Percentiles rank a stretch among this genome's conserved stretches.
phyloP scores from a whole-genome alignment of 2,329 filamentous ascomycete species.

The Spiromastix sp. region DNA sequence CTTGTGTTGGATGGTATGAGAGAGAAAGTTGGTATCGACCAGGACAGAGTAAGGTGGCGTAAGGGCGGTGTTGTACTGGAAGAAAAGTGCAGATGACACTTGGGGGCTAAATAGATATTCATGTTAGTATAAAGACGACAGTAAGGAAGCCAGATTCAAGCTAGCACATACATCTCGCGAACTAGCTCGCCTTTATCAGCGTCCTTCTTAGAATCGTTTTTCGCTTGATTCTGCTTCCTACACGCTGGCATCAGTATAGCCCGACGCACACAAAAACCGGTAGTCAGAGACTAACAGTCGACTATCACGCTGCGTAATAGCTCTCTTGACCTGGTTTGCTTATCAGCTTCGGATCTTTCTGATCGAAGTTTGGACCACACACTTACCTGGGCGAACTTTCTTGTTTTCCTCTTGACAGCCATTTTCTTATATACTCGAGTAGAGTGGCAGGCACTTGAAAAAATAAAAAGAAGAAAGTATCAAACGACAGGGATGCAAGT shows the following conservation, averaged over 20 bases:
- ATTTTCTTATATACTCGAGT: no score
- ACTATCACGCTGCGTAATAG: slow-evolving; percentile 72
- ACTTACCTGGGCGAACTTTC: slow-evolving; percentile 69
- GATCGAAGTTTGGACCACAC: slow-evolving; percentile 3
- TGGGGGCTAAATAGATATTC: slow-evolving; percentile 48
- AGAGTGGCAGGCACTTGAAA: no score
- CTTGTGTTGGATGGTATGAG: slow-evolving; percentile 83
- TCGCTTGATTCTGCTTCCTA: slow-evolving; percentile 64
- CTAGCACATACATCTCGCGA: slow-evolving; percentile 51
- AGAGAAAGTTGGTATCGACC: slow-evolving; percentile 83
- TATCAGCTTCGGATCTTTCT: neutral
- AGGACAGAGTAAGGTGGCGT: slow-evolving; percentile 73
- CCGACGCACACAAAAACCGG: neutral
- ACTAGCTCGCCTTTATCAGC: slow-evolving; percentile 55
- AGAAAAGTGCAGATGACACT: slow-evolving; percentile 76
- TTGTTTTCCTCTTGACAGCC: slow-evolving; percentile 81
- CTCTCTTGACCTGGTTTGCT: slow-evolving; percentile 54
- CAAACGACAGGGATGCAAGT: no score
- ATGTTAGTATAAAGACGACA: slow-evolving; percentile 9
- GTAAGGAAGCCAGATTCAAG: slow-evolving; percentile 14
- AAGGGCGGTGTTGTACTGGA: slow-evolving; percentile 77
- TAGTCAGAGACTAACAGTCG: slow-evolving; percentile 40
- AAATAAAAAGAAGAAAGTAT: no score
- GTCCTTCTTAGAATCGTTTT: slow-evolving; percentile 45
- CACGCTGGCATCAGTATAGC: neutral